Percentiles rank a stretch among this genome's conserved stretches.
phyloP scores from a whole-genome alignment of 768 basidiomycete genomes.

The Strobilomyces confusus region DNA sequence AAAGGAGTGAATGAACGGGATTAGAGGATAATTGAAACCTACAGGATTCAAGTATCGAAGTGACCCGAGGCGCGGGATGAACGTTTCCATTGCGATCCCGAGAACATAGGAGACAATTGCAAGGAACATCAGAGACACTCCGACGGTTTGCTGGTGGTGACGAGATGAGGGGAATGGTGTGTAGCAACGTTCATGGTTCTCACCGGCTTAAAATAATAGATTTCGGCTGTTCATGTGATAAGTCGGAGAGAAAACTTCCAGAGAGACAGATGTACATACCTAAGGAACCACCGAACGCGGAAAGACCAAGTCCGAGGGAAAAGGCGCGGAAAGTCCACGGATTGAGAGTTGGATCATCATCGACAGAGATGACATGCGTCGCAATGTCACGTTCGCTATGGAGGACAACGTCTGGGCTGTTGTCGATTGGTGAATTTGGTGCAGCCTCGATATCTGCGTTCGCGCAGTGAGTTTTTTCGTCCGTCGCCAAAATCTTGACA shows the following conservation, averaged over 20 bases:
- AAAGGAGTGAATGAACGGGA: not conserved
- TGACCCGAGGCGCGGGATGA: slow-evolving; percentile 43
- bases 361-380: not conserved
- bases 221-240: slow-evolving; percentile 38
- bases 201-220: slow-evolving; percentile 61
- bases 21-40: not conserved
- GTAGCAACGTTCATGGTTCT: not conserved
- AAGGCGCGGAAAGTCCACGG: slow-evolving; percentile 32
- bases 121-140: slow-evolving; percentile 51
- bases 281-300: slow-evolving; percentile 48
- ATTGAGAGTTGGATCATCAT: slow-evolving; percentile 1
- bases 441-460: not conserved
- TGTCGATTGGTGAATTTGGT: not conserved
- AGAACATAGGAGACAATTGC: slow-evolving; percentile 48
- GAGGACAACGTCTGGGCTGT: not conserved
- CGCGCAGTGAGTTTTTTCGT: not conserved
- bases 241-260: not conserved
- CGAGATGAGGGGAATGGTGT: not conserved
- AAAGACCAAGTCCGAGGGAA: slow-evolving; percentile 51
- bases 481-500: not conserved
- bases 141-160: slow-evolving; percentile 42
- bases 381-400: slow-evolving; percentile 1
- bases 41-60: slow-evolving; percentile 52
- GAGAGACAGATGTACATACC: slow-evolving; percentile 28
- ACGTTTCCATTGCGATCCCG: slow-evolving; percentile 42